phyloP scores from a whole-genome alignment of 441 rosid species.

The Pelargonium australe region DNA sequence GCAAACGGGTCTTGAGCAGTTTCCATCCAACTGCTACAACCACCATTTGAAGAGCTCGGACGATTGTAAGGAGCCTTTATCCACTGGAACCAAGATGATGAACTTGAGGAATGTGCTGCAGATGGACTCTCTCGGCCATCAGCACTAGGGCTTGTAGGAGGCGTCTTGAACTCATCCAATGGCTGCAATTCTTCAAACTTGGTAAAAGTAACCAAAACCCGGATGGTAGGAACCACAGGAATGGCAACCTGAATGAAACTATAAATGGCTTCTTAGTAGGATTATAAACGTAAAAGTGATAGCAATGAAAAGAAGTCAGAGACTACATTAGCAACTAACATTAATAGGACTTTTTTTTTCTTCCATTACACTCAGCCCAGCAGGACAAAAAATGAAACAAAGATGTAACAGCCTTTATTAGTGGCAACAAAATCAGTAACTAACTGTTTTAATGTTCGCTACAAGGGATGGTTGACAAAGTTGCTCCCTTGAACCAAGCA shows the following conservation, averaged over 20 bases:
- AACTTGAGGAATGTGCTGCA: slow-evolving; percentile 32
- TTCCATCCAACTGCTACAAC: slow-evolving; percentile 53
- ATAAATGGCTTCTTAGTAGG: slow-evolving; percentile 3
- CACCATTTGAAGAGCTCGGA: slow-evolving; percentile 39
- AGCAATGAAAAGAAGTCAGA: neutral
- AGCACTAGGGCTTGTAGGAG: slow-evolving; percentile 75
- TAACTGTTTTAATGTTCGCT: no score
- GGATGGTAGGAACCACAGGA: slow-evolving; percentile 93
- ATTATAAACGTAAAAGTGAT: neutral
- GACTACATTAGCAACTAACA: neutral
- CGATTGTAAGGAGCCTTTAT: slow-evolving; percentile 78
- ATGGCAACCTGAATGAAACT: slow-evolving; percentile 71
- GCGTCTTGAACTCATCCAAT: slow-evolving; percentile 82
- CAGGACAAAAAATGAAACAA: neutral
- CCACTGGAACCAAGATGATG: slow-evolving; percentile 96
- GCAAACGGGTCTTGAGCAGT: slow-evolving; percentile 70
- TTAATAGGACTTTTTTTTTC: neutral
- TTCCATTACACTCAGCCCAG: neutral
- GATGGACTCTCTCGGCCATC: slow-evolving; percentile 59
- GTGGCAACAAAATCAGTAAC: no score
- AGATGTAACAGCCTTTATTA: neutral
- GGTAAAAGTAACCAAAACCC: slow-evolving; percentile 85
- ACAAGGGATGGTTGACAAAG: no score
- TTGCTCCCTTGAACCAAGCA: no score
- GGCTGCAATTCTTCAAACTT: slow-evolving; percentile 91